Conservation (phyloP, 257 asterid genomes). For the Schizonepeta tenuifolia region DNA sequence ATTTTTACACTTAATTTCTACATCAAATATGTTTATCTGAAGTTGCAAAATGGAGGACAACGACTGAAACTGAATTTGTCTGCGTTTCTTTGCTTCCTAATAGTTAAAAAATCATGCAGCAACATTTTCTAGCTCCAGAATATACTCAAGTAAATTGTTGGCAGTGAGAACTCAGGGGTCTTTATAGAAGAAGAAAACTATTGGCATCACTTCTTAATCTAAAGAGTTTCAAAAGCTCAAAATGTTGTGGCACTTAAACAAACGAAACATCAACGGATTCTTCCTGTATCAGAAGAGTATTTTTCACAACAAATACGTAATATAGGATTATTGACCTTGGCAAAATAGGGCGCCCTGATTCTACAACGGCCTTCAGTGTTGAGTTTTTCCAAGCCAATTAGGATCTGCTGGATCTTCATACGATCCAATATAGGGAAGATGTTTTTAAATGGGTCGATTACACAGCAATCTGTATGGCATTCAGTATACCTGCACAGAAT, state of each 20-base stretch:
- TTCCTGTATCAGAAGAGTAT: slow-evolving; percentile 18
- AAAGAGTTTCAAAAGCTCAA: slow-evolving; percentile 8
- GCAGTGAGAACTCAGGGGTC: not conserved
- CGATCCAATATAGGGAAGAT: slow-evolving; percentile 85
- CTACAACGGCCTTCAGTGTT: slow-evolving; percentile 50
- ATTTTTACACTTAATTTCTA: not conserved
- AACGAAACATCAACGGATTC: not conserved
- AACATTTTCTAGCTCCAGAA: not conserved
- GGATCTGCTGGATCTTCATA: slow-evolving; percentile 79
- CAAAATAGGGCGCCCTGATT: slow-evolving; percentile 86
- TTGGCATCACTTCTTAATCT: slow-evolving; percentile 7
- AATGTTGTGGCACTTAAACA: slow-evolving; percentile 6
- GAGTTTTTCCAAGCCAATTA: slow-evolving; percentile 66
- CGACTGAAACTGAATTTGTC: not conserved
- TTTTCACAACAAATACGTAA: slow-evolving; percentile 34
- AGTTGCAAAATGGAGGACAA: not conserved
- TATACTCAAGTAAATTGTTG: not conserved
- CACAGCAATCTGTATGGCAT: slow-evolving; percentile 55
- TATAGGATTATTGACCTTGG: slow-evolving; percentile 64
- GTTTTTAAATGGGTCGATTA: slow-evolving; percentile 79
- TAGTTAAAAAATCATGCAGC: not conserved
- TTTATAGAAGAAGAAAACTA: not conserved
- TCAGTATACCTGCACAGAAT: slow-evolving; percentile 60
- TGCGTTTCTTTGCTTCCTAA: not conserved
- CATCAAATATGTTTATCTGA: not conserved